Evolutionary conservation across 2,329 filamentous ascomycete species (phyloP).

Genomic region (Byssochlamys sp.): DNA sequence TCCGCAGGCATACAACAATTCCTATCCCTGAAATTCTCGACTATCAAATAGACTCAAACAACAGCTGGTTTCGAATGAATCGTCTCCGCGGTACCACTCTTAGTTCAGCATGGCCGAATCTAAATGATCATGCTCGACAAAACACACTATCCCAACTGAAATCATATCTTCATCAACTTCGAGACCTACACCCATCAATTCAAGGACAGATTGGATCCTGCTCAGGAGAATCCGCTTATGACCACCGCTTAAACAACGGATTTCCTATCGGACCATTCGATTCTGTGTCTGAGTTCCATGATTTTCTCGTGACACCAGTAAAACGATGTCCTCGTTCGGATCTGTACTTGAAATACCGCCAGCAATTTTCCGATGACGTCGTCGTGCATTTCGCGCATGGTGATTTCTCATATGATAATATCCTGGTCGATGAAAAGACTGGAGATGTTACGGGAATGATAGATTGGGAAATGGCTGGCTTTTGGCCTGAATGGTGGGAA

Average conservation of each 20-base stretch:
- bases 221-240: not conserved
- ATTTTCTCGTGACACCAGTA: no score
- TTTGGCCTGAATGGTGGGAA: constrained; percentile 2
- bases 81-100: not conserved
- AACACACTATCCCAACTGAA: not conserved
- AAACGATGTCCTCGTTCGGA: no score
- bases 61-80: constrained; percentile 1
- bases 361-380: no score
- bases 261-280: not conserved
- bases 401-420: no score
- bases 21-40: constrained; percentile 1
- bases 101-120: constrained; percentile 1
- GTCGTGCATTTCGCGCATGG: no score
- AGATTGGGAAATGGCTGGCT: constrained; percentile 1
- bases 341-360: no score
- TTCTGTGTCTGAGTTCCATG: constrained; percentile 1
- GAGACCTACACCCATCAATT: constrained; percentile 1
- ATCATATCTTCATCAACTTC: constrained; percentile 1
- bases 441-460: not conserved
- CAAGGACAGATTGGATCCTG: constrained; percentile 1
- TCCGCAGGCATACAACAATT: not conserved
- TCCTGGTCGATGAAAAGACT: not conserved
- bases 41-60: not conserved
- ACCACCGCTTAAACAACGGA: constrained; percentile 1
- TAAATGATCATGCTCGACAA: constrained; percentile 1